Evolutionary conservation across 1,284 basidiomycete genomes (phyloP).

Genomic region (Leccinum insolens): DNA sequence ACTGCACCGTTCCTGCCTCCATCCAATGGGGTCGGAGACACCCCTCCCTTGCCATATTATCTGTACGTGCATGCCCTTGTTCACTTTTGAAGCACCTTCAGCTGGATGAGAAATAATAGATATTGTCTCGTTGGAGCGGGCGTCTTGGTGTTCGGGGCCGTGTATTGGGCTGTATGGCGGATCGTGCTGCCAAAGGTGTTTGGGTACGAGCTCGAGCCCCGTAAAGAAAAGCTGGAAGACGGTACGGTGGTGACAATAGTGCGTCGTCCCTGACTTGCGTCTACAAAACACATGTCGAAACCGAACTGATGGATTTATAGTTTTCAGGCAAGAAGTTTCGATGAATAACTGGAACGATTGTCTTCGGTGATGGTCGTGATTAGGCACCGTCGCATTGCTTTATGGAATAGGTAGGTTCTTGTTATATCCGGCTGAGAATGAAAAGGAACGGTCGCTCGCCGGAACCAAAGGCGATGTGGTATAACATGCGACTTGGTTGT

Average conservation of each 20-base stretch:
- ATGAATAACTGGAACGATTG: neutral
- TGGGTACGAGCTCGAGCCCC: constrained; percentile 49
- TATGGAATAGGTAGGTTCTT: neutral
- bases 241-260: constrained; percentile 61
- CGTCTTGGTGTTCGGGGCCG: constrained; percentile 46
- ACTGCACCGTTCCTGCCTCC: constrained; percentile 60
- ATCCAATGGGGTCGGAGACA: constrained; percentile 56
- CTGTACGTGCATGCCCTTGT: constrained; percentile 38
- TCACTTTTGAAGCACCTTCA: neutral
- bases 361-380: neutral
- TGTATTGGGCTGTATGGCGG: constrained; percentile 62
- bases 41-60: constrained; percentile 62
- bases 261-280: constrained; percentile 34
- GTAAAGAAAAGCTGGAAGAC: constrained; percentile 51
- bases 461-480: neutral
- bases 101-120: constrained; percentile 28
- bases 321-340: constrained; percentile 21
- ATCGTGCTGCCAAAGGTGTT: constrained; percentile 51
- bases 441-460: neutral
- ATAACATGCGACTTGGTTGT: neutral
- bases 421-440: neutral
- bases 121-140: constrained; percentile 61
- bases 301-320: constrained; percentile 4
- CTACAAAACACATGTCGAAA: neutral
- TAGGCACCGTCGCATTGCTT: neutral